phyloP scores from a whole-genome alignment of 306 rosid species.

The Vigna angularis region DNA sequence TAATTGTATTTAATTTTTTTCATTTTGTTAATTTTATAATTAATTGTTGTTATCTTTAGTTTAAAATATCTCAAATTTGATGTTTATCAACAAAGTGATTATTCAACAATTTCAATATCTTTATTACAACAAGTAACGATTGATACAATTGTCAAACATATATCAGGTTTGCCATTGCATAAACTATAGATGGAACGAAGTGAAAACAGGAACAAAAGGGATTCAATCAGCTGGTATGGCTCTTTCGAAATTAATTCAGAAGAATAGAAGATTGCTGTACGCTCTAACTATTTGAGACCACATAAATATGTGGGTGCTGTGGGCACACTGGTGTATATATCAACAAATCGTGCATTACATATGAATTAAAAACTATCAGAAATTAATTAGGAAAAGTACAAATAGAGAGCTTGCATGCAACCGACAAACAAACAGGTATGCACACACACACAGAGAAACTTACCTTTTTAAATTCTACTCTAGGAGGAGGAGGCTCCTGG shows the following conservation, averaged over 20 bases:
- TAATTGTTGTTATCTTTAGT: no score
- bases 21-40: no score
- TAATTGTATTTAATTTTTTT: no score
- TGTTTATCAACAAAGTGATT: no score
- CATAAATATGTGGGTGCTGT: neutral
- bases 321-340: slow-evolving; percentile 6
- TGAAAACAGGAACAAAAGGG: slow-evolving; percentile 16
- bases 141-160: no score
- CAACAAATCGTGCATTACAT: slow-evolving; percentile 2
- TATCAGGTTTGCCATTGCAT: neutral
- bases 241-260: slow-evolving; percentile 30
- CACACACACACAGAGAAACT: neutral
- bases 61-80: no score
- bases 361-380: neutral
- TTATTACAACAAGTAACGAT: no score
- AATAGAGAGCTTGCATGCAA: slow-evolving; percentile 6
- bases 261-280: slow-evolving; percentile 14
- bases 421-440: slow-evolving; percentile 6
- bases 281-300: slow-evolving; percentile 11
- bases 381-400: slow-evolving; percentile 18
- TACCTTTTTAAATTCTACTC: slow-evolving; percentile 75
- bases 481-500: slow-evolving; percentile 82
- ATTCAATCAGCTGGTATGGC: slow-evolving; percentile 13
- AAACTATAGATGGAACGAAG: neutral
- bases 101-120: no score